phyloP scores from a whole-genome alignment of 2,329 filamentous ascomycete species.

The Exophiala oligosperma region DNA sequence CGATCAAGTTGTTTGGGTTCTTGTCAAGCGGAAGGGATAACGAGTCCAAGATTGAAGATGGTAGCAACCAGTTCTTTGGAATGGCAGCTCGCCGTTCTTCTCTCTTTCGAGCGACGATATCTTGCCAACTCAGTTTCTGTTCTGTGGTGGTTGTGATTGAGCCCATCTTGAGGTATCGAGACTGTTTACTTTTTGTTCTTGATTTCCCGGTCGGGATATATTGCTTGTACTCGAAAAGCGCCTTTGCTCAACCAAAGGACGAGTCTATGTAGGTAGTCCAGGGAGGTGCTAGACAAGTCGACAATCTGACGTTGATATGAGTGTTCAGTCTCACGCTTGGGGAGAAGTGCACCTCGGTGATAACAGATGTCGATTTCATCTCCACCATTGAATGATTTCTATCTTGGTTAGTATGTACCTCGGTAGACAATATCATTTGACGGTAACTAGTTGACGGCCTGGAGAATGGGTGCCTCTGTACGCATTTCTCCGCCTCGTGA shows the following conservation, averaged over 20 bases:
- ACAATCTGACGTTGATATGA: too few species aligned
- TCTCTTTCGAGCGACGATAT: constrained; percentile 21
- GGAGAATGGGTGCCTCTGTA: neutral
- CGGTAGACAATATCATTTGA: neutral
- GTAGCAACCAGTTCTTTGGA: constrained; percentile 34
- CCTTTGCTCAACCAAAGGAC: too few species aligned
- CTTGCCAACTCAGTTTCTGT: constrained; percentile 14
- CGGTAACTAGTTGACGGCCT: neutral
- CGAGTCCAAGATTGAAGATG: constrained; percentile 12
- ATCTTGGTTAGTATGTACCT: too few species aligned
- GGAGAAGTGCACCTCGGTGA: too few species aligned
- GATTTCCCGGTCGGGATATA: neutral
- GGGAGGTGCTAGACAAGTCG: too few species aligned
- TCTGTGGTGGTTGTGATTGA: constrained; percentile 4
- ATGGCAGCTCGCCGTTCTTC: constrained; percentile 19
- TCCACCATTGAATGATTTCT: too few species aligned
- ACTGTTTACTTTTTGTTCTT: neutral
- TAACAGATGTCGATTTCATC: too few species aligned
- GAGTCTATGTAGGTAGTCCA: too few species aligned
- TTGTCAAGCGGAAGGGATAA: constrained; percentile 20
- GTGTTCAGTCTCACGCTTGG: too few species aligned
- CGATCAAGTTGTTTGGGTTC: constrained; percentile 29
- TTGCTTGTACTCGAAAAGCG: too few species aligned
- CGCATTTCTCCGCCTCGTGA: constrained; percentile 2
- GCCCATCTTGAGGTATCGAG: constrained; percentile 9